Evolutionary conservation across 345 rosid species (phyloP), one percentile per base, ranked within the genome.

Genomic region (Pistacia vera): DNA sequence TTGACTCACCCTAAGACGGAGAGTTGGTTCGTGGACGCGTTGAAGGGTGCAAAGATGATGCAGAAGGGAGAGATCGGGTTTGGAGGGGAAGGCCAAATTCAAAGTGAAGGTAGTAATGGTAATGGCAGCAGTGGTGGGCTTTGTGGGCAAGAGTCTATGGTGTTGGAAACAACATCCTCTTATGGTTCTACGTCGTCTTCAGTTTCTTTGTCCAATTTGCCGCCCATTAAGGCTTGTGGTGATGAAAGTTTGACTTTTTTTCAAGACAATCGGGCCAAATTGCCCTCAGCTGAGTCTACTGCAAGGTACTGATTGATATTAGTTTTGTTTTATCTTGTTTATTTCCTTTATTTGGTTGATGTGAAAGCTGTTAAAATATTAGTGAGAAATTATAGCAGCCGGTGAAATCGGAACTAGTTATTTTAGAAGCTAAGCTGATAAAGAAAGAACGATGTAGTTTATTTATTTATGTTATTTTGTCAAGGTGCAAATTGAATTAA

Each of bases 111-210:
- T 14, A 54, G 18, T 54, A 41, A 41, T 41, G 46, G 52, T 66
- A 35, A 46, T 9, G 70, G 70, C 48, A 38, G 52, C 14, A 68
- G n/a, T 68, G 59, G 11, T 8, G 35, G 82, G 80, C 64, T 71
- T 69, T 73, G 80, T 22, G 90, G 90, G 14, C 91, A 88, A 6
- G 97, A 90, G 83, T 89, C 95, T 58, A 78, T 94, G 83, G 79
- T 81, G 63, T 79, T 94, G 64, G 96, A 92, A 78, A 90, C 97
- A 10, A 84, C 81, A 65, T 92, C 93, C 28, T 90, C 98, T 1
- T 94, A 89, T 79, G 96, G 97, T 64, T 94, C 97, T 52, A 80
- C 93, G 3, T 88, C 94, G 12, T 92, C 98, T 57, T 87, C 94
- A 2, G 84, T 78, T 73, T 90, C 98, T 4, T 81, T 81, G 46